These are phyloP conservation scores for Boletus vermiculosoides DNA, from an alignment of 768 basidiomycete genomes.

Conservation along the genomic window DNA sequence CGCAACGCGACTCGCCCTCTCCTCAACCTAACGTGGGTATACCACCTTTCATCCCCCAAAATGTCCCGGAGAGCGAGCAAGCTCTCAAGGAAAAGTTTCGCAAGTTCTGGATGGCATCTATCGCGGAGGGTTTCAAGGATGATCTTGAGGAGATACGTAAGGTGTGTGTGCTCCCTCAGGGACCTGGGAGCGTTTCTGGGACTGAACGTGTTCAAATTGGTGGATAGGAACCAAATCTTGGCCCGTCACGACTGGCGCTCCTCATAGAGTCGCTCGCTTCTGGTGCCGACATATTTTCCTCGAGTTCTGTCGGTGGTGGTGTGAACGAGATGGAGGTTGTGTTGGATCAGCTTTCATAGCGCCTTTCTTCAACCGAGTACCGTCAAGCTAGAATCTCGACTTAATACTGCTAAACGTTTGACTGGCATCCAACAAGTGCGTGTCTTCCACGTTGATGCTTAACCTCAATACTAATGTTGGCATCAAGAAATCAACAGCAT, in stretches of 20 bases:
- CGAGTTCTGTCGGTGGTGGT: slow-evolving; percentile 34
- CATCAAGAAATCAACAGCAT: background rate
- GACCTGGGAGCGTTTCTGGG: background rate
- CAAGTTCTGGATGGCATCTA: slow-evolving; percentile 84
- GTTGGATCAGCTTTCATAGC: slow-evolving; percentile 38
- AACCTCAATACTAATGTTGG: background rate
- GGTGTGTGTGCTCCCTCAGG: slow-evolving; percentile 41
- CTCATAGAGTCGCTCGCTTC: slow-evolving; percentile 82
- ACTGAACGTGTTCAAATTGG: background rate
- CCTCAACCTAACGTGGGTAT: slow-evolving; percentile 31
- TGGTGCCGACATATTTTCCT: slow-evolving; percentile 70
- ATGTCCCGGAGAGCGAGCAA: slow-evolving; percentile 45
- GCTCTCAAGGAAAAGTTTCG: slow-evolving; percentile 65
- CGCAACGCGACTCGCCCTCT: slow-evolving; percentile 27
- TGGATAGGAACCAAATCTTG: slow-evolving; percentile 62
- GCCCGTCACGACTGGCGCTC: slow-evolving; percentile 62
- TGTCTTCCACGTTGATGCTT: background rate
- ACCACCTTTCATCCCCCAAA: slow-evolving; percentile 56
- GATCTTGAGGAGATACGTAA: slow-evolving; percentile 84
- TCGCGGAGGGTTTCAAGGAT: slow-evolving; percentile 79
- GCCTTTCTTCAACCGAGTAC: background rate
- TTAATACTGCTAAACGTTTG: background rate
- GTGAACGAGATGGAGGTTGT: slow-evolving; percentile 78
- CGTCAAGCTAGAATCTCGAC: background rate
- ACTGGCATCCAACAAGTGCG: background rate